Base-by-base conservation (phyloP, 2,329 filamentous ascomycete genomes). In the Stagonosporopsis tanaceti region DNA sequence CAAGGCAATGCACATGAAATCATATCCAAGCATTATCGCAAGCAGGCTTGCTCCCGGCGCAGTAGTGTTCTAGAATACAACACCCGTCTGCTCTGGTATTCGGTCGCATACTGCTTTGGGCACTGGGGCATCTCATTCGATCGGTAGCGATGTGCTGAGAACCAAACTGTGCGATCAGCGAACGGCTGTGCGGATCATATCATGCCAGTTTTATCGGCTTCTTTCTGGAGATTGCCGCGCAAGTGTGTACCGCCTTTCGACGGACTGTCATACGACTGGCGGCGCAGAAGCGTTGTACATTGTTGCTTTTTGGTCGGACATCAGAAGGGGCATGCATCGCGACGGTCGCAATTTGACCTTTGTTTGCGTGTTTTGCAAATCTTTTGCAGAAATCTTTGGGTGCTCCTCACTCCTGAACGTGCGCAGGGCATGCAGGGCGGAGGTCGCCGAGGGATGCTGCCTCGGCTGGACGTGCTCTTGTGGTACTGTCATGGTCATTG, bases 271-370 rank as follows among this genome's bases (percentile, higher is more conserved):
- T 53, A 53, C 44, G 44, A 57, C 20, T 25, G 20, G 44, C 44
- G 20, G 44, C 44, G 39, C 40, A 48, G 25, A 8, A 28, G 37
- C 41, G 11, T 27, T 8, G 20, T 20, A 24, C 3, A 8, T 30
- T 25, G 38, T 15, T 14, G 12, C 12, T 17, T 22, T 24, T 40
- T 34, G 27, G 24, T 47, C 30, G 37, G 47, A 42, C 30, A 51
- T 47, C 28, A 38, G 47, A 27, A 38, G 42, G 38, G 47, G n/a
- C 14, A 41, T 47, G 53, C 53, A 27, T 20, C 30, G 44, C 28
- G 53, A 52, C 37, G 37, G 38, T 57, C 47, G 47, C 48, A 47
- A 48, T 52, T 47, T 44, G 42, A 30, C 27, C 8, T 35, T 45
- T 38, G 12, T 17, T 42, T 30, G 14, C 24, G 25, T 11, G n/a